phyloP scores from a whole-genome alignment of 495 filamentous ascomycete genomes.

The Talaromyces ruber region DNA sequence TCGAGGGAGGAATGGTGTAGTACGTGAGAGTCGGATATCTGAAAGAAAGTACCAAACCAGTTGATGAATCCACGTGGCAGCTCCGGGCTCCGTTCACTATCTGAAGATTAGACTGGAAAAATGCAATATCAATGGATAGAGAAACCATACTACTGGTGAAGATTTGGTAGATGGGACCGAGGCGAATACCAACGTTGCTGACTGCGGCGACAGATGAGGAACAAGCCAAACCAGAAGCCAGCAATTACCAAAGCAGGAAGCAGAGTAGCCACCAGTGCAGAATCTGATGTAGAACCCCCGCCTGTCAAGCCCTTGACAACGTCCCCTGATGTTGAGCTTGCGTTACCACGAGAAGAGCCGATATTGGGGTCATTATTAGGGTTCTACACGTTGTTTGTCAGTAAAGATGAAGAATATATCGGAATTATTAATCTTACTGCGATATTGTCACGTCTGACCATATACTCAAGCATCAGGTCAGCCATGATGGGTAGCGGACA shows the following conservation, averaged over 20 bases:
- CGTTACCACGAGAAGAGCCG: slow-evolving; percentile 34
- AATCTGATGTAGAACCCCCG: slow-evolving; percentile 28
- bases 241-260: slow-evolving; percentile 61
- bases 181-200: slow-evolving; percentile 75
- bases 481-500: not conserved
- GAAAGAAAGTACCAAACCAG: slow-evolving; percentile 56
- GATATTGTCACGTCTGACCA: slow-evolving; percentile 4
- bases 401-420: not conserved
- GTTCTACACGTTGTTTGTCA: slow-evolving; percentile 12
- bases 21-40: slow-evolving; percentile 50
- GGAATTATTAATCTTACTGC: not conserved
- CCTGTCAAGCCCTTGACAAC: slow-evolving; percentile 21
- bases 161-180: slow-evolving; percentile 66
- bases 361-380: slow-evolving; percentile 34
- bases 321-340: slow-evolving; percentile 28
- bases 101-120: not conserved
- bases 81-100: slow-evolving; percentile 28
- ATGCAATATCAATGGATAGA: not conserved
- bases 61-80: slow-evolving; percentile 43
- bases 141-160: slow-evolving; percentile 50
- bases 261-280: slow-evolving; percentile 61
- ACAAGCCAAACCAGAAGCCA: slow-evolving; percentile 55
- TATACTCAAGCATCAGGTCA: not conserved
- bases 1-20: slow-evolving; percentile 65
- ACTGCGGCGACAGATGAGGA: slow-evolving; percentile 63